phyloP scores from a whole-genome alignment of 345 rosid genomes.

The Trapa bicornis region DNA sequence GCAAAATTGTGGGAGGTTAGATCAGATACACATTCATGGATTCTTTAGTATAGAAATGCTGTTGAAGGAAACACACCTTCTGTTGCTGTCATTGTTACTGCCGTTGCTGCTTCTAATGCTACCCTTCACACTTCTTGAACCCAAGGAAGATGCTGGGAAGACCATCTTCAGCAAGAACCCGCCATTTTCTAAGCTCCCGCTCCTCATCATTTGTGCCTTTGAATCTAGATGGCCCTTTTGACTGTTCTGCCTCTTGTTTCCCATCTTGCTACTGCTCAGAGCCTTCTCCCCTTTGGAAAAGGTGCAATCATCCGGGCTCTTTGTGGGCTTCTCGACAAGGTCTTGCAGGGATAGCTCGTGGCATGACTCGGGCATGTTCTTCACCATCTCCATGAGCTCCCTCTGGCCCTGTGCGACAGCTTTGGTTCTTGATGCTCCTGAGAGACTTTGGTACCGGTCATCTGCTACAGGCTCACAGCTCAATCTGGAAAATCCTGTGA shows the following conservation, averaged over 20 bases:
- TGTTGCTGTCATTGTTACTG: background rate
- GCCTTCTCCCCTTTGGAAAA: background rate
- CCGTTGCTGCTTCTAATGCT: background rate
- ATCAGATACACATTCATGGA: too few relatives aligned
- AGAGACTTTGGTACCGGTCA: conserved; percentile 37
- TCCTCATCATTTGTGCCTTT: conserved; percentile 12
- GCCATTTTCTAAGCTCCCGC: conserved; percentile 29
- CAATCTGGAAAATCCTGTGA: background rate
- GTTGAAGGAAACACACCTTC: background rate
- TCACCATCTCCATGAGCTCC: conserved; percentile 91
- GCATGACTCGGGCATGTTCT: conserved; percentile 77
- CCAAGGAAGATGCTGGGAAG: conserved; percentile 29
- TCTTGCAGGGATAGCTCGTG: conserved; percentile 76
- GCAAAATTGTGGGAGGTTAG: too few relatives aligned
- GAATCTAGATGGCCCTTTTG: conserved; percentile 3
- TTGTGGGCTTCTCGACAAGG: conserved; percentile 44
- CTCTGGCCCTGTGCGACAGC: conserved; percentile 73
- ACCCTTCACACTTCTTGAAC: conserved; percentile 12
- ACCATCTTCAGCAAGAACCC: conserved; percentile 68
- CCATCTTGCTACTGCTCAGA: conserved; percentile 3
- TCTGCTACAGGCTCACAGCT: background rate
- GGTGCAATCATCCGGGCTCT: conserved; percentile 13
- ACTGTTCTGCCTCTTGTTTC: conserved; percentile 13
- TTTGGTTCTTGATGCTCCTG: conserved; percentile 55
- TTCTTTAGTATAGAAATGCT: background rate